Base-by-base conservation (phyloP, 176 grass and related monocot species). In the Poa annua region DNA sequence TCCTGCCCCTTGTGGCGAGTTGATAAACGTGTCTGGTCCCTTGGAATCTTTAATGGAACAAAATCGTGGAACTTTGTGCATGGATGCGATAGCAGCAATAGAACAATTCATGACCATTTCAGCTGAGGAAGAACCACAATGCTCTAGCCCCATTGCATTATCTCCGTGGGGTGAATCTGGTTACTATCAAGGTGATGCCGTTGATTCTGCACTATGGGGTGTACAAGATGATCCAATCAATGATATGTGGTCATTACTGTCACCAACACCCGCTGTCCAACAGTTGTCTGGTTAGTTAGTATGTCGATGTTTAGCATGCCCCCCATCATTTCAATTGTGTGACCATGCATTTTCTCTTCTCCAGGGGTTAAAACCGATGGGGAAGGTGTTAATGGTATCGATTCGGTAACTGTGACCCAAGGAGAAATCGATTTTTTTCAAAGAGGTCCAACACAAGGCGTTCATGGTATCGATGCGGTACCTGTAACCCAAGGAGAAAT, bases 231-330 rank as follows among this genome's bases (percentile, higher is more conserved):
- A 91, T 57, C 22, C 71, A n/a, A 81, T 81, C 17, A 77, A 62
- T 64, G 66, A 67, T 66, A 89, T 85, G 74, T 94, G 85, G 92
- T 77, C 89, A 47, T 88, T 89, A 56, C 79, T 81, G n/a, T 80
- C 87, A 52, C 84, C 81, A 34, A 89, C 74, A 3, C 85, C 86
- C 33, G 4, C 44, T 13, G 57, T 70, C 32, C 79, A 88, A n/a
- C 19, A 66, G 85, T 89, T 75, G 62, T 76, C 89, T 67, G 87
- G 85, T 85, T 80, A 79, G 81, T 86, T 45, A 83, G 33, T 3
- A 62, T 76, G 75, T n/a, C 3, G 2, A 53, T 86, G 86, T 82
- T 57, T 86, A 42, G 26, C 74, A 67, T 69, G 12, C 5, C 20
- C 74, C 16, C 16, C 32, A 81, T 76, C 75, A 14, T n/a, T 67